Conservation (phyloP, 2,329 filamentous ascomycete genomes). For the Pyricularia sp. region DNA sequence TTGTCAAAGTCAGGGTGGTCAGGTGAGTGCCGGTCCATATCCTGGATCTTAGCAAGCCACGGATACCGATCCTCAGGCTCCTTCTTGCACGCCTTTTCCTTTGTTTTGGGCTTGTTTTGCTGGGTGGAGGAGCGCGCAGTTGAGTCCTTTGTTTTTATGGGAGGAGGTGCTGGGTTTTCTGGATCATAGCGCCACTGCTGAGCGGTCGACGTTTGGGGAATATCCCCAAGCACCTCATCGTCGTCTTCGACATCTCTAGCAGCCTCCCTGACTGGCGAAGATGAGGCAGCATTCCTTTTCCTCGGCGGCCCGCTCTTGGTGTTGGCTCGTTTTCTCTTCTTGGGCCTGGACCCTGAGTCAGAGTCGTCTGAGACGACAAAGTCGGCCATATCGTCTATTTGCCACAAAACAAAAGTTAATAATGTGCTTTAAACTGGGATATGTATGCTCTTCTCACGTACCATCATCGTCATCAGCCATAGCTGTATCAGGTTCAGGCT, state of each 20-base stretch:
- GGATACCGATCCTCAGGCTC: conserved; percentile 79
- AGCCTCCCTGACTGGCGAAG: conserved; percentile 14
- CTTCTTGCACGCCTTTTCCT: conserved; percentile 21
- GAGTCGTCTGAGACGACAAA: conserved; percentile 84
- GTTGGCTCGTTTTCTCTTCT: conserved; percentile 60
- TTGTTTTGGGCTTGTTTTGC: conserved; percentile 54
- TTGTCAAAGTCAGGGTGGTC: conserved; percentile 84
- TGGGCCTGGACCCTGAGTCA: conserved; percentile 49
- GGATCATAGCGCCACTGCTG: conserved; percentile 65
- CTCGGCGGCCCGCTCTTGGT: conserved; percentile 36
- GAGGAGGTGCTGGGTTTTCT: conserved; percentile 24
- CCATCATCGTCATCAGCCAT: conserved; percentile 48
- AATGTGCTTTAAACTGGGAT: conserved; percentile 31
- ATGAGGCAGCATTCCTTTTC: conserved; percentile 49
- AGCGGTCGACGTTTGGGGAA: conserved; percentile 56
- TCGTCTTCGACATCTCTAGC: conserved; percentile 33
- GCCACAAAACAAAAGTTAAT: conserved; percentile 79
- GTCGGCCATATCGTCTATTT: conserved; percentile 63
- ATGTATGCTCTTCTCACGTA: conserved; percentile 16
- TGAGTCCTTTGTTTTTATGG: conserved; percentile 11
- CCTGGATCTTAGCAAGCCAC: conserved; percentile 77
- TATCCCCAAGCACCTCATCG: conserved; percentile 40
- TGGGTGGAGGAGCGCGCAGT: conserved; percentile 22
- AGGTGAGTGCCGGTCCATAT: conserved; percentile 68
- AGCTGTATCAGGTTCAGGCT: conserved; percentile 32